Evolutionary conservation across 2,329 filamentous ascomycete genomes (phyloP).

Genomic region (Cercospora sp.): DNA sequence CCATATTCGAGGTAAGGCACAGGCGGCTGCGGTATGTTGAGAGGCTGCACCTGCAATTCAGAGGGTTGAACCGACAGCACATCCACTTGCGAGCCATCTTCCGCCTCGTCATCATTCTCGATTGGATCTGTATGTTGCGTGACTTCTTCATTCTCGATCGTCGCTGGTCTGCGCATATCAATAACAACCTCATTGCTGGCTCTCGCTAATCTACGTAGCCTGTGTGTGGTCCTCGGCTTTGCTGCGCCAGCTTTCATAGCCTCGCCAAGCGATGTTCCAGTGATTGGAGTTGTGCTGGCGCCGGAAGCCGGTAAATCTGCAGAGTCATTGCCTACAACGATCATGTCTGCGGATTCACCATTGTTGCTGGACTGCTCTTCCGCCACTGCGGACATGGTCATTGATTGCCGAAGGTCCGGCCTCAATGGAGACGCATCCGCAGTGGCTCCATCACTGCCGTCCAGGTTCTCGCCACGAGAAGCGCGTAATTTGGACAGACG

Average conservation of each 20-base stretch:
- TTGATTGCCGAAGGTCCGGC: background rate
- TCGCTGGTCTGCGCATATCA: background rate
- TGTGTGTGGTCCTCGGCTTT: background rate
- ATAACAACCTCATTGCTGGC: background rate
- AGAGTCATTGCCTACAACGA: background rate
- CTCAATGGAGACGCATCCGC: background rate
- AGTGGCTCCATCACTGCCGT: background rate
- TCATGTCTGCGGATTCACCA: background rate
- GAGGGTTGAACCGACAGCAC: conserved; percentile 16
- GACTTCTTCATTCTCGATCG: background rate
- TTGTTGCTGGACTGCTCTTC: background rate
- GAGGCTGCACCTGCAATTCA: conserved; percentile 40
- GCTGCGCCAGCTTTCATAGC: conserved; percentile 1
- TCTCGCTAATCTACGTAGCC: background rate
- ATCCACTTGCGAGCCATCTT: conserved; percentile 14
- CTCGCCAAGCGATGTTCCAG: background rate
- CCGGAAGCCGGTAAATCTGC: background rate
- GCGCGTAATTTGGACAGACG: background rate
- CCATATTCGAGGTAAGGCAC: conserved; percentile 70
- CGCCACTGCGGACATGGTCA: background rate
- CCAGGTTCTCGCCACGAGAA: background rate
- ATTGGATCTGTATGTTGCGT: background rate
- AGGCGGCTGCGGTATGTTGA: conserved; percentile 50
- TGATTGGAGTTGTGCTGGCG: background rate
- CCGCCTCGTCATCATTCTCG: background rate